phyloP scores from a whole-genome alignment of 257 asterid species.

The Handroanthus guayacan region DNA sequence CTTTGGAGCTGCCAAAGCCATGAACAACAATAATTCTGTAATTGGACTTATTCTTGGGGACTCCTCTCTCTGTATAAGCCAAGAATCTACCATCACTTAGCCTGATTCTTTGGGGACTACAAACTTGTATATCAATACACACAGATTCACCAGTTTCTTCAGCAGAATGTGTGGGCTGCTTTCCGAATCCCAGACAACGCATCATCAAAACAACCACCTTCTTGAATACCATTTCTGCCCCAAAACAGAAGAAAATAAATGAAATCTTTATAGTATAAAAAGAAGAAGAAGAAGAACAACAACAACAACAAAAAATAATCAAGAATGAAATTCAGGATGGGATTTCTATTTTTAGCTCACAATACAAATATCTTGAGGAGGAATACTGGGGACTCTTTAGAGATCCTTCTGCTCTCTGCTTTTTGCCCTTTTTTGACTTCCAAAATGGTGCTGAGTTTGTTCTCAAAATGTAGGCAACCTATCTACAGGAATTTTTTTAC shows the following conservation, averaged over 20 bases:
- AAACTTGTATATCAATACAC: conserved; percentile 33
- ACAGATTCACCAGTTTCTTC: conserved; percentile 48
- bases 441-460: not conserved
- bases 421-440: not conserved
- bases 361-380: too few relatives aligned
- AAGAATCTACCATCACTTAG: conserved; percentile 85
- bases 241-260: not conserved
- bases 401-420: not conserved
- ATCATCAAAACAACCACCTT: conserved; percentile 66
- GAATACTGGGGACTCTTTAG: not conserved
- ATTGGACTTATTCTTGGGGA: conserved; percentile 66
- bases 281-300: not conserved
- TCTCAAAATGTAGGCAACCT: not conserved
- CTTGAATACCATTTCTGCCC: conserved; percentile 72
- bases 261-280: not conserved
- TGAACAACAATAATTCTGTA: conserved; percentile 75
- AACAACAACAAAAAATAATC: not conserved
- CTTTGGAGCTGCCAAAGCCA: conserved; percentile 93
- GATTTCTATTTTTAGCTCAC: not conserved
- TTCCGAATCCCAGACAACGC: conserved; percentile 79
- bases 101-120: conserved; percentile 52
- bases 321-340: conserved; percentile 25
- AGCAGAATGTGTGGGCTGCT: conserved; percentile 63
- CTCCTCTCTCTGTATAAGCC: conserved; percentile 89
- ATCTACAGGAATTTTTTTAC: not conserved